These are phyloP conservation scores for Dicorynia guianensis DNA, from an alignment of 306 rosid genomes.

Conservation along the genomic window DNA sequence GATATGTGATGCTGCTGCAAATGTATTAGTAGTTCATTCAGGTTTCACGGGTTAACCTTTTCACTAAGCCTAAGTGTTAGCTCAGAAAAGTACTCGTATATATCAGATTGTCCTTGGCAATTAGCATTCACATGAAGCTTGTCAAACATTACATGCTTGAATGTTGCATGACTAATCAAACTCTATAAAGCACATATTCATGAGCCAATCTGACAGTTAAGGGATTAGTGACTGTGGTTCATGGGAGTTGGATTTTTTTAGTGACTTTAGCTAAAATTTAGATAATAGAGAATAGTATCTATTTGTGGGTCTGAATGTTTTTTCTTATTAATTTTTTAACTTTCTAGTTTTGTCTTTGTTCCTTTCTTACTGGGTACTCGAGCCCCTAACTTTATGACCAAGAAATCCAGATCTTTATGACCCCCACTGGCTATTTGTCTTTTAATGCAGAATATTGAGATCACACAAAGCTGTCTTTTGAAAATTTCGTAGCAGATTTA, in stretches of 20 bases:
- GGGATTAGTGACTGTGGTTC: slow-evolving; percentile 32
- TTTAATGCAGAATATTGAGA: slow-evolving; percentile 37
- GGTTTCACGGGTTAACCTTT: slow-evolving; percentile 49
- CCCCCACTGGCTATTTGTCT: slow-evolving; percentile 35
- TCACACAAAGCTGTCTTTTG: neutral
- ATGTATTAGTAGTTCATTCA: slow-evolving; percentile 28
- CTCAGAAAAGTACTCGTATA: neutral
- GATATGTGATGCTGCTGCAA: slow-evolving; percentile 9
- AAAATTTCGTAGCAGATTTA: neutral
- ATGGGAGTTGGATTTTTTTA: neutral
- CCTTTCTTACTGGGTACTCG: too few relatives aligned
- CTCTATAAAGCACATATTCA: slow-evolving; percentile 1
- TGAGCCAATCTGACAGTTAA: slow-evolving; percentile 1
- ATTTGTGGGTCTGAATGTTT: too few relatives aligned
- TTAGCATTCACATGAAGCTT: slow-evolving; percentile 38
- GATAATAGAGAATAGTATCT: too few relatives aligned
- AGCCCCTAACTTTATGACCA: too few relatives aligned
- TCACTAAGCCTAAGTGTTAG: neutral
- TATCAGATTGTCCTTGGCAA: neutral
- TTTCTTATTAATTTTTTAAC: too few relatives aligned
- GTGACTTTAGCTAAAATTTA: too few relatives aligned
- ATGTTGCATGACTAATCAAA: slow-evolving; percentile 9
- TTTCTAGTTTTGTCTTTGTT: too few relatives aligned
- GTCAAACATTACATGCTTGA: slow-evolving; percentile 9
- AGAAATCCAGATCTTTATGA: neutral